phyloP scores from a whole-genome alignment of 2,329 filamentous ascomycete genomes.

The Coniochaeta hoffmannii region DNA sequence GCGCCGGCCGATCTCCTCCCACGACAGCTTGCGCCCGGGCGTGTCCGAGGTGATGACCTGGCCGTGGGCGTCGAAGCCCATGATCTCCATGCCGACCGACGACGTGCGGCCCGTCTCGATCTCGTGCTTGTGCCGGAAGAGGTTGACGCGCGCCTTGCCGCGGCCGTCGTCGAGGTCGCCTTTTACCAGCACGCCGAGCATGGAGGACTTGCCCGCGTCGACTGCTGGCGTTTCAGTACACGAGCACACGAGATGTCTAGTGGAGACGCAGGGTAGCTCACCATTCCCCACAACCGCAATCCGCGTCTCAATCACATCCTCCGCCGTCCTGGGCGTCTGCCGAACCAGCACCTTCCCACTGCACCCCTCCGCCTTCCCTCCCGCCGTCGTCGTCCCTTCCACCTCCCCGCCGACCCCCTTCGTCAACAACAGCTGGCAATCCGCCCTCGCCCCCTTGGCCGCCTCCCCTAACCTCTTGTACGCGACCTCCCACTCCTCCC shows the following conservation, averaged over 20 bases:
- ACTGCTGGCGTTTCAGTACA: conserved; percentile 33
- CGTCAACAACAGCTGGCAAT: conserved; percentile 80
- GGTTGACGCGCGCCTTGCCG: conserved; percentile 86
- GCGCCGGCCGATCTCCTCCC: conserved; percentile 95
- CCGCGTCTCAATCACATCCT: conserved; percentile 89
- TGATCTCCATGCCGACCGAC: conserved; percentile 97
- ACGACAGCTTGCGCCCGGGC: conserved; percentile 76
- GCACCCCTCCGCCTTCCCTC: conserved; percentile 60
- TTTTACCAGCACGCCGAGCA: conserved; percentile 92
- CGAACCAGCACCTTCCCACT: conserved; percentile 85
- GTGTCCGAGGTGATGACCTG: conserved; percentile 75
- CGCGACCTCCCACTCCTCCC: conserved; percentile 68
- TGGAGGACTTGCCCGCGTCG: conserved; percentile 93
- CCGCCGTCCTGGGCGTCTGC: conserved; percentile 62
- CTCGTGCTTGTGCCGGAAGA: conserved; percentile 97
- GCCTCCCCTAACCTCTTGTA: conserved; percentile 58
- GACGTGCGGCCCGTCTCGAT: conserved; percentile 92
- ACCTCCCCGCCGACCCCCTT: conserved; percentile 75
- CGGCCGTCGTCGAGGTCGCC: conserved; percentile 91
- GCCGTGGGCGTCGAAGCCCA: conserved; percentile 88
- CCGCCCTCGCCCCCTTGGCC: conserved; percentile 58
- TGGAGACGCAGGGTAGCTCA: conserved; percentile 24
- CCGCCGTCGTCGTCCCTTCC: conserved; percentile 55
- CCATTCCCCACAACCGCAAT: conserved; percentile 96
- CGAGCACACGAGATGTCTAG: background rate